These are phyloP conservation scores for Arthromyces matolae DNA, from an alignment of 768 basidiomycete genomes.

Conservation along the genomic window DNA sequence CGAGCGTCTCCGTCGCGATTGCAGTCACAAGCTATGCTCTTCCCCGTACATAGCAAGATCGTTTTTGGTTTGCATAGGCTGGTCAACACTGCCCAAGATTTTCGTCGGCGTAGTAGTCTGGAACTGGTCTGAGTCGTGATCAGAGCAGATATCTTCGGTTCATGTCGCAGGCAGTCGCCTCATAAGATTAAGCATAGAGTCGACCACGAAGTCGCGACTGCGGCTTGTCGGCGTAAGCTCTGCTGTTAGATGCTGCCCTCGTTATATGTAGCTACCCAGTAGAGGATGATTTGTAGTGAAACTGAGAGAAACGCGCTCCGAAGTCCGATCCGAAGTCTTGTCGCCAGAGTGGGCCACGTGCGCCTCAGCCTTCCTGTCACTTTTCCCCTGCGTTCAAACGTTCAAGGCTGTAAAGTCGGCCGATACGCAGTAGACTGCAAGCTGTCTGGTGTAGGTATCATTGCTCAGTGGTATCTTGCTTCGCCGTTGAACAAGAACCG, in stretches of 20 bases:
- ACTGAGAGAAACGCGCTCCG: too few relatives aligned
- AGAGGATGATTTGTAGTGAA: too few relatives aligned
- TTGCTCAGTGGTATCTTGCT: too few relatives aligned
- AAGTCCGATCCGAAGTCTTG: too few relatives aligned
- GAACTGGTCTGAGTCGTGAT: conserved; percentile 79
- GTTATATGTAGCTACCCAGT: too few relatives aligned
- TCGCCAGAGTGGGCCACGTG: too few relatives aligned
- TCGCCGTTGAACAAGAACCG: too few relatives aligned
- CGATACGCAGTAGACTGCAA: too few relatives aligned
- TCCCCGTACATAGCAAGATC: conserved; percentile 79
- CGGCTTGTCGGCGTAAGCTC: conserved; percentile 5
- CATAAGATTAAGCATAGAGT: conserved; percentile 94
- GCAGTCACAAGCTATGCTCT: conserved; percentile 93
- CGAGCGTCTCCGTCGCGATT: conserved; percentile 90
- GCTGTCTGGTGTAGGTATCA: too few relatives aligned
- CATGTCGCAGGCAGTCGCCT: conserved; percentile 90
- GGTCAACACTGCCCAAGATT: conserved; percentile 90
- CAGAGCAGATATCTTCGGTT: conserved; percentile 78
- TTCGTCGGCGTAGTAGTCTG: conserved; percentile 96
- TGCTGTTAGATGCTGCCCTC: neutral
- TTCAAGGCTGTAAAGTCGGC: too few relatives aligned
- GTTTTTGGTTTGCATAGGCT: conserved; percentile 78
- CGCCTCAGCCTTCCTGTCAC: too few relatives aligned
- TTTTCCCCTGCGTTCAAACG: too few relatives aligned
- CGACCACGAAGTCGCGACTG: conserved; percentile 67